phyloP scores from a whole-genome alignment of 352 stramenopile species.

The Pythium phragmitis region DNA sequence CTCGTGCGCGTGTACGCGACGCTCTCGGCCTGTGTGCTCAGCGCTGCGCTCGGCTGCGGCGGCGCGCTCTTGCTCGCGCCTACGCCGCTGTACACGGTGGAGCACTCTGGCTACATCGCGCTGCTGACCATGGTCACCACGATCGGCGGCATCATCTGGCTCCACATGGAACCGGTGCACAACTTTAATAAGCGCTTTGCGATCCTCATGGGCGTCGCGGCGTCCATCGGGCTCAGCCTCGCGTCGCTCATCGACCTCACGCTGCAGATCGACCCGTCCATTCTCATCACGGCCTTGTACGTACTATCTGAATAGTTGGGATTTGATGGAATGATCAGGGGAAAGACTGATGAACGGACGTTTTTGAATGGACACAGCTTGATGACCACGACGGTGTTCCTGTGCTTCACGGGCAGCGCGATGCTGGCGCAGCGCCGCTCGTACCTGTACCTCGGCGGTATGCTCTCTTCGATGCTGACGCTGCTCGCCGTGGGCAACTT shows the following conservation, averaged over 20 bases:
- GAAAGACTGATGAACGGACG: background rate
- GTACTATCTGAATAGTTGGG: background rate
- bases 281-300: conserved; percentile 82
- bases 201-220: conserved; percentile 69
- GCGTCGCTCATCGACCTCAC: conserved; percentile 73
- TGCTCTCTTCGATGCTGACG: conserved; percentile 68
- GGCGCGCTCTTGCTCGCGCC: conserved; percentile 41
- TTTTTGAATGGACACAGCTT: conserved; percentile 25
- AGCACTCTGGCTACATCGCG: conserved; percentile 41
- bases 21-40: conserved; percentile 57
- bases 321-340: background rate
- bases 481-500: conserved; percentile 49
- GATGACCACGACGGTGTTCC: conserved; percentile 79
- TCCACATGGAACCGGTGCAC: conserved; percentile 53
- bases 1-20: conserved; percentile 72
- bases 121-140: conserved; percentile 43
- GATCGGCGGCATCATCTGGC: conserved; percentile 57
- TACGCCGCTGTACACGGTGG: conserved; percentile 29
- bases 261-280: conserved; percentile 69
- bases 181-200: conserved; percentile 57
- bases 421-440: conserved; percentile 73
- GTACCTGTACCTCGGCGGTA: conserved; percentile 83
- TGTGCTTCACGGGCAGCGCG: conserved; percentile 83
- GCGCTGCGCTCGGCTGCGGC: conserved; percentile 42
- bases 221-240: conserved; percentile 67